Base-by-base conservation (phyloP, 2,329 filamentous ascomycete genomes). In the Penicillium sumatraense region DNA sequence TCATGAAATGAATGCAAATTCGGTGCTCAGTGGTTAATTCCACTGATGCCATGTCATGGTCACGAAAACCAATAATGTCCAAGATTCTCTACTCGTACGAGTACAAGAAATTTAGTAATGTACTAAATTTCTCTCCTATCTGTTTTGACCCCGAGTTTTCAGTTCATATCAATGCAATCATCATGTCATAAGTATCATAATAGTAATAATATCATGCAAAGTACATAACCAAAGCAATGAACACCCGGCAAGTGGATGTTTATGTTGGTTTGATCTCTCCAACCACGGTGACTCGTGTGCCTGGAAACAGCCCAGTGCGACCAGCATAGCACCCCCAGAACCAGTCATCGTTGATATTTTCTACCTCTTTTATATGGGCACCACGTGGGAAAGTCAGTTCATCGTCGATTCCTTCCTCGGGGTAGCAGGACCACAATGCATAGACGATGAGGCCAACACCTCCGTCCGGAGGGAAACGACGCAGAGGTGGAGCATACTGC, bases 271-370 rank as follows among this genome's bases (percentile, higher is more conserved):
- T 59, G 48, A 74, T 62, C 52, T 75, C 72, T 40, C 64, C 66
- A 8, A 83, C 59, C 24, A 86, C 68, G 61, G 78, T 78, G 23
- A 92, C 89, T 80, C 93, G 93, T 7, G 85, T 83, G 6, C 87
- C 87, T 4, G 93, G 93, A 69, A 97, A 96, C 61, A 97, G 66
- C 0, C 91, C 93, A 64, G 85, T 87, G 21, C 77, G 78, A 0
- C 91, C 92, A 76, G 91, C 92, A 78, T 96, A 97, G 24, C 86
- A 86, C 0, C 93, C 93, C 76, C 88, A 89, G 67, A 84, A 92
- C 93, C 93, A 98, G 71, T 96, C 92, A 16, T 88, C 90, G 71
- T 96, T 96, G 45, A 96, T 86, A 72, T 95, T 89, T 70, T 93
- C 89, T 33, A 89, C 86, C 76, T 98, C 93, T 6, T 83, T 82